These are phyloP conservation scores for Agrocybe pediades DNA, from an alignment of 768 basidiomycete species.

Conservation along the genomic window DNA sequence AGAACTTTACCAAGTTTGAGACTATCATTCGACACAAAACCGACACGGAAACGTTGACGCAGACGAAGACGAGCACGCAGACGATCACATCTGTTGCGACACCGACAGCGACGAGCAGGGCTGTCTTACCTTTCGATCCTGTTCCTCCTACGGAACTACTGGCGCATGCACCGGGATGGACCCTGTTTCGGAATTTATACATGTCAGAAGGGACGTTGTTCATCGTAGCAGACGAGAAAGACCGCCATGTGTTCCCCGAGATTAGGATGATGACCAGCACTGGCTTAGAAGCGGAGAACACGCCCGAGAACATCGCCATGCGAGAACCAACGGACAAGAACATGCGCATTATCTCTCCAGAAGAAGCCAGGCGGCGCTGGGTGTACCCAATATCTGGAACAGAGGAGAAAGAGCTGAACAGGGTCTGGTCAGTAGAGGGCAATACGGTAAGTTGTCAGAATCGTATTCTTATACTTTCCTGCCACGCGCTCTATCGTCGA, in stretches of 20 bases:
- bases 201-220: conserved; percentile 82
- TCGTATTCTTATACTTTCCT: background rate
- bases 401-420: conserved; percentile 30
- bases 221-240: conserved; percentile 46
- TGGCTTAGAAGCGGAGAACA: conserved; percentile 56
- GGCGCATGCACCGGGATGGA: conserved; percentile 82
- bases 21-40: background rate
- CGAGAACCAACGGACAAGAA: conserved; percentile 68
- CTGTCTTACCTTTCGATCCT: conserved; percentile 17
- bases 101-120: conserved; percentile 13
- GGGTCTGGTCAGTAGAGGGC: conserved; percentile 70
- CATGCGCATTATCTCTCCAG: conserved; percentile 61
- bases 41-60: conserved; percentile 7
- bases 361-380: conserved; percentile 66
- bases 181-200: conserved; percentile 81
- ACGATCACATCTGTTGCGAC: conserved; percentile 6
- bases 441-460: conserved; percentile 53
- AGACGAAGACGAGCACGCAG: conserved; percentile 12
- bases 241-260: conserved; percentile 34
- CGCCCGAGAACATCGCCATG: conserved; percentile 62
- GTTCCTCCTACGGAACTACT: conserved; percentile 59
- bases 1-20: conserved; percentile 6
- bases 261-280: conserved; percentile 69
- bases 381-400: conserved; percentile 30
- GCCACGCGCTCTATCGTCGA: background rate